Evolutionary conservation across 176 grass and related monocot species (phyloP), one percentile per base, ranked within the genome.

Genomic region (Tillandsia fasciculata): DNA sequence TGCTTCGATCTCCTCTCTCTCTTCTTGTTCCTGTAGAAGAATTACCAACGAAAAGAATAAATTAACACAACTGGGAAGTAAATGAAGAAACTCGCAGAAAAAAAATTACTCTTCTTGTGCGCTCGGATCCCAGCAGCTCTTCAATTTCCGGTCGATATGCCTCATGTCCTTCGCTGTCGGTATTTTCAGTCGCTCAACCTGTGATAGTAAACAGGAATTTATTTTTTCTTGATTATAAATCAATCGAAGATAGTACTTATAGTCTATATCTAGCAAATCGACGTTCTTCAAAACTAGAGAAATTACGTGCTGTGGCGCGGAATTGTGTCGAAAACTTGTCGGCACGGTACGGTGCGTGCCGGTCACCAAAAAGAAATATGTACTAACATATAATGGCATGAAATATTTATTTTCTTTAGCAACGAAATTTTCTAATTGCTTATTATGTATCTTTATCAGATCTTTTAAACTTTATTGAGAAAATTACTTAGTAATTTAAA

Each of bases 1-100:
- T 91, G 89, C 70, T 91, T 91, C 9, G 82, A 85, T 75, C 73
- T 91, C 57, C 85, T 91, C 53, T 91, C 85, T 54, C 84, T 84
- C 70, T 91, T 91, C 73, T 88, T 91, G 69, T 80, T 86, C 49
- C 89, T 91, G 56, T 2, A 49, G 50, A 13, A 72, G 15, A 15
- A 68, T 11, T 65, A 50, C 20, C 18, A 0, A 26, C 66, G 51
- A 69, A 23, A 51, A n/a, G 54, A 50, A 49, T 73, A 66, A 73
- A 48, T 7, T 11, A 27, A 42, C 24, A 17, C 49, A 27, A 6
- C 2, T 22, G 7, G 20, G 23, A 12, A 51, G 48, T 11, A 1
- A 23, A 22, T 18, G 11, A 9, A 69, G n/a, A 22, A 51, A 3
- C 27, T 24, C 13, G 9, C 20, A 69, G 14, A 17, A 74, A 29